phyloP scores from a whole-genome alignment of 805 yeast genomes.

The Lachancea waltii region DNA sequence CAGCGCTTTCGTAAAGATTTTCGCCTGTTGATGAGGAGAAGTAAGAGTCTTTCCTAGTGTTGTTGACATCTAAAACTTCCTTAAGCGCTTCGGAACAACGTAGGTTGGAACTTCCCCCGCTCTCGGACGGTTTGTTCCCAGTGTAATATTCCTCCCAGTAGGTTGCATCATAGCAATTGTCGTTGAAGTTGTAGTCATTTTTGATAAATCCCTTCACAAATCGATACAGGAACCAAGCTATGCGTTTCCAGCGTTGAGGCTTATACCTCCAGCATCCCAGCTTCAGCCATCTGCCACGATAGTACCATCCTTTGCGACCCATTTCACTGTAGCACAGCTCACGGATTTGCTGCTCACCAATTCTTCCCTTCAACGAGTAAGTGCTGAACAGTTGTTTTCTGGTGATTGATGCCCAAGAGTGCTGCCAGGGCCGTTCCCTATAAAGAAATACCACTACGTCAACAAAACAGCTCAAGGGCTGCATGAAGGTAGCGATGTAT shows the following conservation, averaged over 20 bases:
- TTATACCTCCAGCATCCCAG: slow-evolving; percentile 27
- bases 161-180: slow-evolving; percentile 23
- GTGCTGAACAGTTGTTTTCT: slow-evolving; percentile 17
- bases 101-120: background rate
- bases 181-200: slow-evolving; percentile 17
- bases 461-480: slow-evolving; percentile 73
- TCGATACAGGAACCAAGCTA: slow-evolving; percentile 23
- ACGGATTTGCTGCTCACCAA: slow-evolving; percentile 22
- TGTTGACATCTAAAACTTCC: slow-evolving; percentile 3
- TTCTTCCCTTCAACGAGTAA: slow-evolving; percentile 22
- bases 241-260: slow-evolving; percentile 20
- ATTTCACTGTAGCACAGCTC: slow-evolving; percentile 19
- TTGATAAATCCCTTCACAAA: slow-evolving; percentile 14
- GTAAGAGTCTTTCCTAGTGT: slow-evolving; percentile 4
- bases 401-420: slow-evolving; percentile 32
- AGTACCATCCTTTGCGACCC: slow-evolving; percentile 32
- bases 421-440: slow-evolving; percentile 75
- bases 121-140: slow-evolving; percentile 1
- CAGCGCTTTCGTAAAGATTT: slow-evolving; percentile 1
- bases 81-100: slow-evolving; percentile 7
- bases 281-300: slow-evolving; percentile 22
- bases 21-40: slow-evolving; percentile 6
- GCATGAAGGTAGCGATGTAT: slow-evolving; percentile 65
- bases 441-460: slow-evolving; percentile 70
- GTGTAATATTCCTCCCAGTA: slow-evolving; percentile 21